phyloP scores from a whole-genome alignment of 805 yeast species.

The Torulaspora gathmanii region DNA sequence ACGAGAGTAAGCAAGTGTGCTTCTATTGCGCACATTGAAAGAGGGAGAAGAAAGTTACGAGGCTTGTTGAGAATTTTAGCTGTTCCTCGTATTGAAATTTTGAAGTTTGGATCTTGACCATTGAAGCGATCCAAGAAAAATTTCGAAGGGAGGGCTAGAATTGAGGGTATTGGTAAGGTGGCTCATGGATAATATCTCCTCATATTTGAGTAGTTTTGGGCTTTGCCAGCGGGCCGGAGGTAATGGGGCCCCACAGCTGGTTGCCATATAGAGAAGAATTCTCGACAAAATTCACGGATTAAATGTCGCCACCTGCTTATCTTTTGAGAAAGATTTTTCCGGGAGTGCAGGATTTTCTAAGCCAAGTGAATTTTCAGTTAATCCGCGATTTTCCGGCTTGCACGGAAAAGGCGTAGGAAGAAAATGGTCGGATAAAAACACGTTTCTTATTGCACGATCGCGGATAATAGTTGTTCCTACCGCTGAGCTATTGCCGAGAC shows the following conservation, averaged over 20 bases:
- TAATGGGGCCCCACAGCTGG: conserved; percentile 6
- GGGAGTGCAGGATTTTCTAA: conserved; percentile 1
- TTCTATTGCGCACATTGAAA: background rate
- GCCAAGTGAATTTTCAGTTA: background rate
- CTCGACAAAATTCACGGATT: background rate
- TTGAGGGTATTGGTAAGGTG: background rate
- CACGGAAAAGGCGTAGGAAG: background rate
- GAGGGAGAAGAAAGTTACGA: background rate
- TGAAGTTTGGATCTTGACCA: too few relatives aligned
- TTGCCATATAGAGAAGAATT: background rate
- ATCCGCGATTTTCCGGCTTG: conserved; percentile 4
- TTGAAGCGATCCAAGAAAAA: too few relatives aligned
- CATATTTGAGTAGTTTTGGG: conserved; percentile 2
- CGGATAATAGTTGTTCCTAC: conserved; percentile 10
- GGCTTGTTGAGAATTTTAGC: background rate
- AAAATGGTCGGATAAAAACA: background rate
- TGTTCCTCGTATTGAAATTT: too few relatives aligned
- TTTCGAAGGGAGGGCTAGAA: too few relatives aligned
- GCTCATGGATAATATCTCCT: background rate
- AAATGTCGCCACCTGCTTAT: conserved; percentile 4
- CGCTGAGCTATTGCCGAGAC: conserved; percentile 1
- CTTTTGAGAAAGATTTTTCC: background rate
- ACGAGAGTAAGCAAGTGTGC: background rate
- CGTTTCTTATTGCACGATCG: conserved; percentile 1
- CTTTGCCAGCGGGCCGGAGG: background rate